Evolutionary conservation across 1,139 yeast species (phyloP).

Genomic region (Hyphopichia pseudoburtonii): DNA sequence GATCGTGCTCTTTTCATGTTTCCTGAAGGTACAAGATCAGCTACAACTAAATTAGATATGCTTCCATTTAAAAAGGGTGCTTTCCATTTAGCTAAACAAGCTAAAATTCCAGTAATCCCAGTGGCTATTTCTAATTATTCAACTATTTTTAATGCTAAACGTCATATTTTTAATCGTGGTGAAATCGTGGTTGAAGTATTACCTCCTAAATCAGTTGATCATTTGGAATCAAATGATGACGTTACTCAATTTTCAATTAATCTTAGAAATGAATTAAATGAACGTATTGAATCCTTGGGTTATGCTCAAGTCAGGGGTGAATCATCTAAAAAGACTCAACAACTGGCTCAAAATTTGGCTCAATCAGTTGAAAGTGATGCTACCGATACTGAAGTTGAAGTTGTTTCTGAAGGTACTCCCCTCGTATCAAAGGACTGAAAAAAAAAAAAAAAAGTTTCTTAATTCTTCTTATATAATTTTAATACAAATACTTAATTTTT

Average conservation of each 20-base stretch:
- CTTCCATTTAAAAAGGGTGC: conserved; percentile 96
- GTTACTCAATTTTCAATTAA: conserved; percentile 49
- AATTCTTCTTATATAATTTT: background rate
- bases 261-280: conserved; percentile 35
- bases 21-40: conserved; percentile 96
- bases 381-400: conserved; percentile 22
- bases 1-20: conserved; percentile 79
- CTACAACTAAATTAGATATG: conserved; percentile 61
- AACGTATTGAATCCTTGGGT: conserved; percentile 31
- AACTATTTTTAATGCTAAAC: conserved; percentile 60
- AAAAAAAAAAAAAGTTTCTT: background rate
- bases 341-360: background rate
- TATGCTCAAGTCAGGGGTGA: conserved; percentile 12
- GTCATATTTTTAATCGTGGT: conserved; percentile 59
- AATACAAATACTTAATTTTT: conserved; percentile 10
- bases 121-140: conserved; percentile 85
- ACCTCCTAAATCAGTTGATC: conserved; percentile 62
- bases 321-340: background rate
- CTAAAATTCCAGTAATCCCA: conserved; percentile 86
- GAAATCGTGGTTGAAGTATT: conserved; percentile 64
- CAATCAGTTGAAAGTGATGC: background rate
- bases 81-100: conserved; percentile 93
- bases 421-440: conserved; percentile 18
- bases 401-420: conserved; percentile 24
- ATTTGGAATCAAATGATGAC: conserved; percentile 55